These are phyloP conservation scores for Thermochaetoides thermophila DNA, from an alignment of 495 filamentous ascomycete genomes.

Conservation along the genomic window DNA sequence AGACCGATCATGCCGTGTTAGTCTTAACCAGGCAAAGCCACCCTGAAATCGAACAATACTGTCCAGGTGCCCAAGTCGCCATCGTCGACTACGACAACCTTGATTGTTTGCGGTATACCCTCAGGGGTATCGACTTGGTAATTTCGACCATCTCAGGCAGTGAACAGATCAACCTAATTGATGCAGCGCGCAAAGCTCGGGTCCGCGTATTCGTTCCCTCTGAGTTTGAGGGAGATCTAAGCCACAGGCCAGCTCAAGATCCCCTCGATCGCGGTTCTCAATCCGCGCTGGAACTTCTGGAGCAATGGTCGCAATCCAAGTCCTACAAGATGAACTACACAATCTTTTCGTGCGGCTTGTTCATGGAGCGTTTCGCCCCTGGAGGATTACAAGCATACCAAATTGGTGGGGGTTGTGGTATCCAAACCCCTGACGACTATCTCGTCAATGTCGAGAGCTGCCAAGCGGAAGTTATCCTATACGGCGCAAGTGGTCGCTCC, in stretches of 20 bases:
- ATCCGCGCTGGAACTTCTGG: conserved; percentile 39
- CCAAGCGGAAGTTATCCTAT: conserved; percentile 42
- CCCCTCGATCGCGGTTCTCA: conserved; percentile 35
- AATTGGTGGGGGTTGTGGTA: conserved; percentile 34
- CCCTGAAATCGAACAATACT: conserved; percentile 26
- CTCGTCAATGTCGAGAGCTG: conserved; percentile 44
- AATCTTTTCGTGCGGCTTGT: conserved; percentile 56
- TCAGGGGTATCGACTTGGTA: conserved; percentile 55
- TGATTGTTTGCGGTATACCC: conserved; percentile 41
- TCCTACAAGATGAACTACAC: conserved; percentile 43
- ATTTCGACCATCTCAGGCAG: conserved; percentile 56
- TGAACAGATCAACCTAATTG: conserved; percentile 56
- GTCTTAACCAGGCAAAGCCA: conserved; percentile 30
- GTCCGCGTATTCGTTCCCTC: conserved; percentile 59
- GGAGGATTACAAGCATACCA: conserved; percentile 41
- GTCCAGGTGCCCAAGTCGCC: conserved; percentile 41
- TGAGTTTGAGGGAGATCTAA: conserved; percentile 51
- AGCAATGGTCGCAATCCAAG: conserved; percentile 29
- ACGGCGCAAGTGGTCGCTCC: conserved; percentile 29
- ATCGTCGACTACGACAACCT: conserved; percentile 47
- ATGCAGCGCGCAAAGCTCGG: conserved; percentile 47
- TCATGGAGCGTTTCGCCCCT: conserved; percentile 59
- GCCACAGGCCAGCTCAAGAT: conserved; percentile 35
- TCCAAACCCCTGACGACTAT: conserved; percentile 44
- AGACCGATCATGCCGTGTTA: conserved; percentile 48